Percentiles rank a stretch among this genome's conserved stretches.
Evolutionary conservation across 768 basidiomycete genomes (phyloP).

Genomic region (Asterophora parasitica): DNA sequence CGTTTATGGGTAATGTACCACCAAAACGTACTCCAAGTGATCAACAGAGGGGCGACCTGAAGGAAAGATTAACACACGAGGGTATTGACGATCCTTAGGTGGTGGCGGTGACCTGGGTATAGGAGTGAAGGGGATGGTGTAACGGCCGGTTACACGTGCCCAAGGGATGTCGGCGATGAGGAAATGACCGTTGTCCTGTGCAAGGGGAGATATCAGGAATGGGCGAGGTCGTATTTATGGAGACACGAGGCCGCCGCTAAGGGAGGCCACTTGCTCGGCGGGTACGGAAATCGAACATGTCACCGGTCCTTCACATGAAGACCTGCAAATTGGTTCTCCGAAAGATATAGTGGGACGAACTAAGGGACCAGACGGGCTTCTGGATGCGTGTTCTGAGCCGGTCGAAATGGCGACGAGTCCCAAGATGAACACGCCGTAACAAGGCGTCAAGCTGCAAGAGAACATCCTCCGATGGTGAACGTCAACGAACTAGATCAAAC

Average conservation of each 20-base stretch:
- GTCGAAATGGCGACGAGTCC: constrained; percentile 9
- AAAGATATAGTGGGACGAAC: constrained; percentile 14
- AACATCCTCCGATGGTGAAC: constrained; percentile 5
- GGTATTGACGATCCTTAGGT: background rate
- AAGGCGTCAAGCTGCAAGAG: constrained; percentile 14
- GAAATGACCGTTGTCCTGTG: constrained; percentile 32
- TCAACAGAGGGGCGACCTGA: constrained; percentile 10
- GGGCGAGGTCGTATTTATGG: constrained; percentile 31
- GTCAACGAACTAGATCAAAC: constrained; percentile 24
- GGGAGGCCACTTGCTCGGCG: constrained; percentile 28
- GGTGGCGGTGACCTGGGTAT: constrained; percentile 21
- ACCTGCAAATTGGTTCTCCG: constrained; percentile 19
- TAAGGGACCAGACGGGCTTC: constrained; percentile 19
- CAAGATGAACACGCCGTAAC: constrained; percentile 26
- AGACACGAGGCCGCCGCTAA: constrained; percentile 39
- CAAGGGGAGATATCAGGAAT: constrained; percentile 29
- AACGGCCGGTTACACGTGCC: constrained; percentile 14
- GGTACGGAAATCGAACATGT: constrained; percentile 31
- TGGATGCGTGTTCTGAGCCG: constrained; percentile 13
- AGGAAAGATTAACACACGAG: background rate
- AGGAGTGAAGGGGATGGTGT: constrained; percentile 12
- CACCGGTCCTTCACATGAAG: constrained; percentile 28
- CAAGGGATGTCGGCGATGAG: constrained; percentile 11
- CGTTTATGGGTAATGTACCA: too few species aligned
- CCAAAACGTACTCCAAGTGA: too few species aligned